phyloP scores from a whole-genome alignment of 2,329 filamentous ascomycete genomes.

The Xylariaceae sp. region DNA sequence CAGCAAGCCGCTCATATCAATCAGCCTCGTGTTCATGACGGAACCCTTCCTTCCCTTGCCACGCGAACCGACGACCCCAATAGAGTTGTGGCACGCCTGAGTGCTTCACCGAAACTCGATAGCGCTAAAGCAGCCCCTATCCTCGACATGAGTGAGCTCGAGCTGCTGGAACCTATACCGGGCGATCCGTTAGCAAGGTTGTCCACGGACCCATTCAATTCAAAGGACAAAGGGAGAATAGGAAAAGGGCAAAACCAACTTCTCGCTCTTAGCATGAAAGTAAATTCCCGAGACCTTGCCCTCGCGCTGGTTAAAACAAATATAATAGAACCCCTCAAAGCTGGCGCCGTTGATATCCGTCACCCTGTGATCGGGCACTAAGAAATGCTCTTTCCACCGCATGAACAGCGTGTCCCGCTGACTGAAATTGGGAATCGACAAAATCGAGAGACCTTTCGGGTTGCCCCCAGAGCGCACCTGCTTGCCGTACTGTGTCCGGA shows the following conservation, averaged over 20 bases:
- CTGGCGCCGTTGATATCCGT: constrained; percentile 89
- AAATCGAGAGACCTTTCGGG: no score
- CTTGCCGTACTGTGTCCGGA: constrained; percentile 69
- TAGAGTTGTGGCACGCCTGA: no score
- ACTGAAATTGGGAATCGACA: constrained; percentile 28
- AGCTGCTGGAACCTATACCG: constrained; percentile 80
- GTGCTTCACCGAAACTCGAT: constrained; percentile 76
- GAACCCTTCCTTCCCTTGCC: not conserved
- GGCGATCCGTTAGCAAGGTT: constrained; percentile 12
- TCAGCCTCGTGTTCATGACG: constrained; percentile 7
- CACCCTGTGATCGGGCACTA: constrained; percentile 92
- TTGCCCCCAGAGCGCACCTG: constrained; percentile 51
- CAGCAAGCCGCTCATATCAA: no score
- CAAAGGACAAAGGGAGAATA: not conserved
- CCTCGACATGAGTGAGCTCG: constrained; percentile 81
- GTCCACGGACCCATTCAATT: no score
- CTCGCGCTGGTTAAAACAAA: constrained; percentile 91
- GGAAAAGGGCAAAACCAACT: constrained; percentile 55
- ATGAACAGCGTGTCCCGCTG: constrained; percentile 81
- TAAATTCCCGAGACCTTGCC: constrained; percentile 91
- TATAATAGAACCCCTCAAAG: constrained; percentile 98
- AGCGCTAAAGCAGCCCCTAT: constrained; percentile 76
- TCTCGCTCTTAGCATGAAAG: constrained; percentile 96
- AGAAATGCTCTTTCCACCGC: constrained; percentile 98
- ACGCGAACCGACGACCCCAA: constrained; percentile 8